Conservation (phyloP, 2,329 filamentous ascomycete species). For the Ceratocystis albifundus region DNA sequence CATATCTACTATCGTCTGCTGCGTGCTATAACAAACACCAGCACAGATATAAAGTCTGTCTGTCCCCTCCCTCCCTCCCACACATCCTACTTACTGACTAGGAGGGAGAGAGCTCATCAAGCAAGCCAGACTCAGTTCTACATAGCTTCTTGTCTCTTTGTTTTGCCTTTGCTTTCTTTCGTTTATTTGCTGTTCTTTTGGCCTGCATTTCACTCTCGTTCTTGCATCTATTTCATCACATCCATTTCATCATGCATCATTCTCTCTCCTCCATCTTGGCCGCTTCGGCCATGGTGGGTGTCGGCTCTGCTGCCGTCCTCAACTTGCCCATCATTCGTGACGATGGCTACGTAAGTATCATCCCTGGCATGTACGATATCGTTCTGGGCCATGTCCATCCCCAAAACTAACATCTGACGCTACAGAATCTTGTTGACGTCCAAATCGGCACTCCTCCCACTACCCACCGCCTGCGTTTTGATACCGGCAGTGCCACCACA, state of each 20-base stretch:
- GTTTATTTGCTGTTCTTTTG: neutral
- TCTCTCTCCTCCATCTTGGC: slow-evolving; percentile 19
- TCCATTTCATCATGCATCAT: neutral
- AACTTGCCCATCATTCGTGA: slow-evolving; percentile 21
- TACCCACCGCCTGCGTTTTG: slow-evolving; percentile 28
- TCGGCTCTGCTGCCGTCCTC: slow-evolving; percentile 17
- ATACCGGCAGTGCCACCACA: slow-evolving; percentile 31
- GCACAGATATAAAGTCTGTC: no score
- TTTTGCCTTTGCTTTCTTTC: neutral
- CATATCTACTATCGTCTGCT: no score
- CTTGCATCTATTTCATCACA: neutral
- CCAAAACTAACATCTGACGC: neutral
- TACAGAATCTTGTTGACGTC: slow-evolving; percentile 22
- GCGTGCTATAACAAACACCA: no score
- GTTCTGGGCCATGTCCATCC: neutral
- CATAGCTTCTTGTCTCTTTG: neutral
- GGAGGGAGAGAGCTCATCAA: no score
- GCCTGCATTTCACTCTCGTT: neutral
- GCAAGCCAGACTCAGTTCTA: neutral
- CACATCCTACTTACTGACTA: no score
- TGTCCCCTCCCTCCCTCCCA: no score
- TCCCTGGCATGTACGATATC: neutral
- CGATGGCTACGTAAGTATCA: slow-evolving; percentile 21
- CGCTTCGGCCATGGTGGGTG: slow-evolving; percentile 18
- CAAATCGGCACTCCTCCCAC: slow-evolving; percentile 29